phyloP scores from a whole-genome alignment of 352 stramenopile species.

The Plasmopara viticola region DNA sequence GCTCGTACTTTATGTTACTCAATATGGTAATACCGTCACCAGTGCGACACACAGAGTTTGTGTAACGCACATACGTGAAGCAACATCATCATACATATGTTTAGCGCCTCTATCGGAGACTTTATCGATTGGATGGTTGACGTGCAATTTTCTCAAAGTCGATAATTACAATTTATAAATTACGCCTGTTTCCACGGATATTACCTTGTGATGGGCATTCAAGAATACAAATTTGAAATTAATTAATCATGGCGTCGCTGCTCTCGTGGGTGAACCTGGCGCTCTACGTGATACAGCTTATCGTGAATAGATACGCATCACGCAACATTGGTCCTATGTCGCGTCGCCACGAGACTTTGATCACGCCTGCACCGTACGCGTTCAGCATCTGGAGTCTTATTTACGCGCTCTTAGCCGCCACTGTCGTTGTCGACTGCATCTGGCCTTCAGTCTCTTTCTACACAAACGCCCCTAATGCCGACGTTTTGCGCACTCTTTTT shows the following conservation, averaged over 20 bases:
- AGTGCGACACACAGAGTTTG: no score
- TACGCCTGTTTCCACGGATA: no score
- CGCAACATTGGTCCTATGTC: conserved; percentile 48
- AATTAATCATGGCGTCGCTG: conserved; percentile 20
- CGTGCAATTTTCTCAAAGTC: no score
- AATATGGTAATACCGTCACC: no score
- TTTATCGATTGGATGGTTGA: no score
- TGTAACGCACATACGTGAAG: no score
- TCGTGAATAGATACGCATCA: conserved; percentile 48
- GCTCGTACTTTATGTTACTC: no score
- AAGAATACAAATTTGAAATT: no score
- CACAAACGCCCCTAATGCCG: conserved; percentile 37
- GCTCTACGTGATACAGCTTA: conserved; percentile 60
- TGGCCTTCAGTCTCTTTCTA: conserved; percentile 57
- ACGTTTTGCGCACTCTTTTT: conserved; percentile 50
- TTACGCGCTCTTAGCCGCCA: conserved; percentile 60
- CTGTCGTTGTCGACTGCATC: conserved; percentile 60
- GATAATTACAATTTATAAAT: no score
- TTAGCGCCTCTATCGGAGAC: no score
- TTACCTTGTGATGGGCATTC: no score
- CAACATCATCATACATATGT: no score
- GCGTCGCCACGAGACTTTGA: conserved; percentile 59
- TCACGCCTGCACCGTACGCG: conserved; percentile 66
- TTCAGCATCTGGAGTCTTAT: conserved; percentile 82
- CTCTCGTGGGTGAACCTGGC: conserved; percentile 51